These are phyloP conservation scores for Euphorbia celastroides DNA, from an alignment of 441 rosid species.

Conservation along the genomic window DNA sequence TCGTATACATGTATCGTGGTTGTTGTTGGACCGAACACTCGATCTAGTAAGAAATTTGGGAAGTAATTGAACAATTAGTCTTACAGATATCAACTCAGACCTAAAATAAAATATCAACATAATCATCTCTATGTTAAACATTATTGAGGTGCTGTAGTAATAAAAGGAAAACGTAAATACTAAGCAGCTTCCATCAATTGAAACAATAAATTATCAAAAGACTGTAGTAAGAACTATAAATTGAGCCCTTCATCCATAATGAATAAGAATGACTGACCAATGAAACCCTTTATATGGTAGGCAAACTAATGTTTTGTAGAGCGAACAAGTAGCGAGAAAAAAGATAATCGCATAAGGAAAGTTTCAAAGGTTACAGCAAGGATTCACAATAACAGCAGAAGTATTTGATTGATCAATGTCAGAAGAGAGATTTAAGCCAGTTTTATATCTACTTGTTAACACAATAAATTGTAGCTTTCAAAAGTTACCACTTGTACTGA, in stretches of 20 bases:
- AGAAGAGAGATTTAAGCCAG: not conserved
- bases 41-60: constrained; percentile 45
- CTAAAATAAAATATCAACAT: not conserved
- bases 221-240: not conserved
- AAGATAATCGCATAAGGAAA: not conserved
- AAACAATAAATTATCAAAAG: not conserved
- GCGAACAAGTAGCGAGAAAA: not conserved
- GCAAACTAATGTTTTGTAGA: not conserved
- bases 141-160: not conserved
- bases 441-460: not conserved
- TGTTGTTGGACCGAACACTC: constrained; percentile 98
- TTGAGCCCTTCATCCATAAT: not conserved
- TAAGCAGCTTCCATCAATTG: constrained; percentile 1
- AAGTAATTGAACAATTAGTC: constrained; percentile 18
- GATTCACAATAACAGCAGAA: not conserved
- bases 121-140: not conserved
- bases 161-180: not conserved
- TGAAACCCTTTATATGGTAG: not conserved
- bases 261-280: not conserved
- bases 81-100: not conserved
- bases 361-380: not conserved
- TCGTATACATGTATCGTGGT: constrained; percentile 98
- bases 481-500: not conserved
- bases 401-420: not conserved
- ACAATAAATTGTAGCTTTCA: not conserved